phyloP scores from a whole-genome alignment of 2,329 filamentous ascomycete genomes.

The Arachnopeziza araneosa region DNA sequence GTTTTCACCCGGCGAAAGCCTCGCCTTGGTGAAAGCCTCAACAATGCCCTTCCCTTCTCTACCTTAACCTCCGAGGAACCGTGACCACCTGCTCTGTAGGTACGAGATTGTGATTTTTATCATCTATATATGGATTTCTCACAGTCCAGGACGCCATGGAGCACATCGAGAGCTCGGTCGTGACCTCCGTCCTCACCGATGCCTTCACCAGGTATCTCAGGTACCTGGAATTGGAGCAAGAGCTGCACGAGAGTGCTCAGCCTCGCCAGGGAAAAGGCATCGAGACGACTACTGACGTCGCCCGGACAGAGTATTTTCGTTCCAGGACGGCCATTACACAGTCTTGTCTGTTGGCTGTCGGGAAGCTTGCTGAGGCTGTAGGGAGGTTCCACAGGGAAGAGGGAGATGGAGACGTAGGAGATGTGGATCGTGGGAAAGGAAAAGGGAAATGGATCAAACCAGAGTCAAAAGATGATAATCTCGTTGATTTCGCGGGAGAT shows the following conservation, averaged over 20 bases:
- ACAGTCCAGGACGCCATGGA: not conserved
- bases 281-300: not conserved
- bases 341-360: not conserved
- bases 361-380: not conserved
- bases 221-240: not conserved
- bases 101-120: not conserved
- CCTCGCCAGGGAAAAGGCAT: constrained; percentile 3
- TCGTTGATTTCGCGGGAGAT: not conserved
- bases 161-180: not conserved
- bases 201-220: not conserved
- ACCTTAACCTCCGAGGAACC: no score
- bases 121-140: not conserved
- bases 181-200: constrained; percentile 2
- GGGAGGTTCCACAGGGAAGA: not conserved
- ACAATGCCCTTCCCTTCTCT: no score
- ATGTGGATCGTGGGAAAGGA: not conserved
- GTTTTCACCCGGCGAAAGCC: no score
- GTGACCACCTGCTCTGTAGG: not conserved
- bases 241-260: constrained; percentile 1
- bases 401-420: not conserved
- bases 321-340: not conserved
- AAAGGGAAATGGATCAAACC: not conserved
- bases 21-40: no score
- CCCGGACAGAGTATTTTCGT: not conserved
- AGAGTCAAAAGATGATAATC: not conserved